A percentile compares a stretch with the other conserved stretches of the same genome.
Evolutionary conservation across 2,329 filamentous ascomycete genomes (phyloP).

Genomic region (Dothistroma pini): DNA sequence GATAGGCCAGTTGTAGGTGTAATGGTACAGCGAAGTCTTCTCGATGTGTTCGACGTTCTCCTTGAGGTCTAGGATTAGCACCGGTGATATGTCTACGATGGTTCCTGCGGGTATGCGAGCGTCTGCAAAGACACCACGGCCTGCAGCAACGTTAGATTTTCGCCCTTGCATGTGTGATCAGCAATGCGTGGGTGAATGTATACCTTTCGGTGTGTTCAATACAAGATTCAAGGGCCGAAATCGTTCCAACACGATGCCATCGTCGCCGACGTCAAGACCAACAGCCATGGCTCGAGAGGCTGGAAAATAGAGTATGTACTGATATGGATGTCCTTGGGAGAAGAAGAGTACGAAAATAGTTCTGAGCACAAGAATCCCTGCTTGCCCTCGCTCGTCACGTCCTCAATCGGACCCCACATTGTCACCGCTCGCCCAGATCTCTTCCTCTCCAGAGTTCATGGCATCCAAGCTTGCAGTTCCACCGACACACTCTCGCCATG

Average conservation of each 20-base stretch:
- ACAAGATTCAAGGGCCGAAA: conserved; percentile 43
- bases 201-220: conserved; percentile 52
- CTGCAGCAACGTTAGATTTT: conserved; percentile 31
- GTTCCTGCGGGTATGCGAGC: conserved; percentile 46
- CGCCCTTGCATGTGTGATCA: not conserved
- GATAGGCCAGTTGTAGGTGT: conserved; percentile 53
- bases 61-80: conserved; percentile 46
- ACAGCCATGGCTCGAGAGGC: conserved; percentile 6
- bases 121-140: conserved; percentile 52
- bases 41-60: conserved; percentile 50
- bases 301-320: not conserved
- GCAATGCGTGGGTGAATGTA: not conserved
- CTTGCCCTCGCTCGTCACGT: not conserved
- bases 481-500: not conserved
- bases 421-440: not conserved
- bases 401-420: conserved; percentile 1
- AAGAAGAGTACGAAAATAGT: not conserved
- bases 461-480: not conserved
- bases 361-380: not conserved
- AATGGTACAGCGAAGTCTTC: conserved; percentile 52
- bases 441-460: not conserved
- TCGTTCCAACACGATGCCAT: conserved; percentile 36
- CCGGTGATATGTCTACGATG: conserved; percentile 51
- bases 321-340: not conserved
- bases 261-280: not conserved